Evolutionary conservation across 352 stramenopile genomes (phyloP), one percentile per base, ranked within the genome.

Genomic region (Phytophthora tentaculata): DNA sequence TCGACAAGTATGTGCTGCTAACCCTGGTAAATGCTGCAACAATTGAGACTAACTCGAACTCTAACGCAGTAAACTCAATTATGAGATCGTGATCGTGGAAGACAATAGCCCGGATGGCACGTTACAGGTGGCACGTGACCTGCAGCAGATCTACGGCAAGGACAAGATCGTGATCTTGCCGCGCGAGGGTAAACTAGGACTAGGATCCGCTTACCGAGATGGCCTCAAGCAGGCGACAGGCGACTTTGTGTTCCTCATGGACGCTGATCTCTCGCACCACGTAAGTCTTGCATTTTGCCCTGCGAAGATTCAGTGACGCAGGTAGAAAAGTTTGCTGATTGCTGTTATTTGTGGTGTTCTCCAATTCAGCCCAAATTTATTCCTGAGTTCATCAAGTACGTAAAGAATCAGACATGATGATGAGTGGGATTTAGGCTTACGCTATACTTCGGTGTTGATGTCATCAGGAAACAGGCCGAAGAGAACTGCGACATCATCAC

Each of bases 191-290:
- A 99, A 99, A 73, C 69, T 99, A 37, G 98, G 98, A 17, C 81
- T 99, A 14, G 97, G 97, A 37, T 98, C 90, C 1, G 98, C 98
- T 22, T 99, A 99, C 74, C 94, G 97, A 43, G 97, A 98, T 66
- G 98, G 97, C 14, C 84, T 99, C 44, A 96, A 98, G 72, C 78
- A 84, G 32, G 83, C 85, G 16, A 97, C 91, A 32, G 96, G 97
- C 22, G 82, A 98, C 61, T 97, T 92, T 71, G 96, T 99, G 48
- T 92, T 99, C 76, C 84, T 99, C 43, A 99, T 99, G 97, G 97
- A 99, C 83, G 97, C 97, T 19, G 97, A 99, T 79, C 86, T 99
- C 35, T 98, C 92, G 60, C 97, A 99, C 78, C 97, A 99, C 83
- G 88, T 96, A 68, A 47, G 67, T 52, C 8, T n/a, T 43, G 8